Conservation (phyloP, 2,329 filamentous ascomycete genomes). For the Fusarium sp. region DNA sequence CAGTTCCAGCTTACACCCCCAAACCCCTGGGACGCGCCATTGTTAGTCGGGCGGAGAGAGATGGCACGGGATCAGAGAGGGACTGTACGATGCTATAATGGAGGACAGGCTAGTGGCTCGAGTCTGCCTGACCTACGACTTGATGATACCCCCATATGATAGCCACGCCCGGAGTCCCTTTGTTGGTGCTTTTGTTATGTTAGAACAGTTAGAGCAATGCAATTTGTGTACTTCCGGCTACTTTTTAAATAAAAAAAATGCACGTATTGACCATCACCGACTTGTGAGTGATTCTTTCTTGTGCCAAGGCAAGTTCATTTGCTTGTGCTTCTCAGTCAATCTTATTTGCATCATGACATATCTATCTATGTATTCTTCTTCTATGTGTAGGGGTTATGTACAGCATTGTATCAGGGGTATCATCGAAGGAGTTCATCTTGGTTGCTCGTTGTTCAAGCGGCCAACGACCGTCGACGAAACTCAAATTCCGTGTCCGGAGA, state of each 20-base stretch:
- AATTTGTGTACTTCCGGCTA: neutral
- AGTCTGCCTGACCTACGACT: slow-evolving; percentile 39
- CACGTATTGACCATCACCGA: neutral
- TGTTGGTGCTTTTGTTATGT: slow-evolving; percentile 35
- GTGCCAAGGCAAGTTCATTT: neutral
- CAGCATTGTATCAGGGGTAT: slow-evolving; percentile 24
- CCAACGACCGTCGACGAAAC: slow-evolving; percentile 49
- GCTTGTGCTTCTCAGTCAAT: neutral
- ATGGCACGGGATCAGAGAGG: slow-evolving; percentile 18
- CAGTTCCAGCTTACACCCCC: slow-evolving; percentile 15
- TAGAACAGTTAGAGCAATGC: slow-evolving; percentile 39
- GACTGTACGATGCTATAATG: slow-evolving; percentile 36
- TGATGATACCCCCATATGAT: slow-evolving; percentile 43
- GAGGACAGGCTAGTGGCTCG: slow-evolving; percentile 33
- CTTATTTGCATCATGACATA: neutral
- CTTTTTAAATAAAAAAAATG: too few species aligned
- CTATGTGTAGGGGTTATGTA: slow-evolving; percentile 19
- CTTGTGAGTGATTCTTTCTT: neutral
- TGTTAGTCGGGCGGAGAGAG: slow-evolving; percentile 23
- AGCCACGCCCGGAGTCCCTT: slow-evolving; percentile 42
- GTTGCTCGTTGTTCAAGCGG: slow-evolving; percentile 19
- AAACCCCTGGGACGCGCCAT: slow-evolving; percentile 6
- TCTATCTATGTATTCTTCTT: neutral
- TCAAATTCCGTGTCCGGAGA: slow-evolving; percentile 53
- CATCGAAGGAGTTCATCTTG: slow-evolving; percentile 5